Base-by-base conservation (phyloP, 345 rosid species). In the Lumnitzera littorea region DNA sequence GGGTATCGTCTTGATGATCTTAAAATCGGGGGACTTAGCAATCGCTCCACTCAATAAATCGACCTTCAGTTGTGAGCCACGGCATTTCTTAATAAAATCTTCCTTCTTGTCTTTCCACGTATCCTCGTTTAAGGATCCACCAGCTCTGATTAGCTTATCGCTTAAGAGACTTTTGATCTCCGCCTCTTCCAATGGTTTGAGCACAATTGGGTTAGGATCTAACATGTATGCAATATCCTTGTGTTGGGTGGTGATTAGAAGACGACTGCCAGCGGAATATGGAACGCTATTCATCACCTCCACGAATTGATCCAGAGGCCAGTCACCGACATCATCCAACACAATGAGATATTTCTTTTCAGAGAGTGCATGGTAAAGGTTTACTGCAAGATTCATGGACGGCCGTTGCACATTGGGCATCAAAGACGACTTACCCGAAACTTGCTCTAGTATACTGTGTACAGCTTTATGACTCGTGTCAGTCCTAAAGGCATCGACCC, bases 231-330 rank as follows among this genome's bases (percentile, higher is more conserved):
- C 56, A 13, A 58, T n/a, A 13, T 6, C 17, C n/a, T 15, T 5
- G 46, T 51, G 25, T 61, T 11, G 67, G 50, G 71, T 48, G 48
- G 69, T 62, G 56, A 46, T 52, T 10, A 71, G 10, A n/a, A 71
- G 13, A n/a, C 60, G 51, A 36, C 48, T 48, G 16, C 64, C 53
- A 5, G 2, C 13, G 12, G 3, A n/a, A n/a, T n/a, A n/a, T n/a
- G n/a, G n/a, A n/a, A n/a, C n/a, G n/a, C n/a, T n/a, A n/a, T n/a
- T n/a, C n/a, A n/a, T n/a, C n/a, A n/a, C n/a, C n/a, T n/a, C n/a
- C n/a, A n/a, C n/a, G n/a, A n/a, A n/a, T n/a, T n/a, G n/a, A n/a
- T n/a, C n/a, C n/a, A n/a, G n/a, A n/a, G n/a, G n/a, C 2, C 14
- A 46, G 8, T 23, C 17, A 12, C n/a, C 4, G 13, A 58, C 17